Evolutionary conservation across 2,329 filamentous ascomycete species (phyloP).

Genomic region (Nemania sp.): DNA sequence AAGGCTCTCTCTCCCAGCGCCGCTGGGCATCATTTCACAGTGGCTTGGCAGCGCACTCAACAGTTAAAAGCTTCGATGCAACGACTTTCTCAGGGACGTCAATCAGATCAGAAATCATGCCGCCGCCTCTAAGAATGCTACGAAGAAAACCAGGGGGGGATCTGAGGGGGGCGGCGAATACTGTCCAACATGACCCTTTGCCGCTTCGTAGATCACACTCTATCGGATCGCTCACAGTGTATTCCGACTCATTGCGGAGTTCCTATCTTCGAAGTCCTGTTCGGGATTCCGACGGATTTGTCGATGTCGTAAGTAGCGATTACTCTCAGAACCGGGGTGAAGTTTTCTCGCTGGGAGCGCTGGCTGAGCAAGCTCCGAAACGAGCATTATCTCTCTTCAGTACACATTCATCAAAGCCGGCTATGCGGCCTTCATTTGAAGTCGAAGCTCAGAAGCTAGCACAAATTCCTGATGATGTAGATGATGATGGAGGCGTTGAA

Average conservation of each 20-base stretch:
- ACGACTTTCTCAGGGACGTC: slow-evolving; percentile 67
- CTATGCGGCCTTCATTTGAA: slow-evolving; percentile 83
- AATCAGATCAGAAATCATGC: slow-evolving; percentile 59
- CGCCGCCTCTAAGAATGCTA: slow-evolving; percentile 71
- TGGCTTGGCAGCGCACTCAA: slow-evolving; percentile 62
- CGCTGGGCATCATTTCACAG: slow-evolving; percentile 73
- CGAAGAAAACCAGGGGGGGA: slow-evolving; percentile 81
- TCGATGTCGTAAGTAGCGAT: slow-evolving; percentile 59
- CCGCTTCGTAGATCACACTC: slow-evolving; percentile 67
- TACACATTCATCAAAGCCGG: slow-evolving; percentile 71
- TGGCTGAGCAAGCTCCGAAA: slow-evolving; percentile 64
- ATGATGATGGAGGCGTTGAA: slow-evolving; percentile 88
- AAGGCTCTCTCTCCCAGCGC: slow-evolving; percentile 63
- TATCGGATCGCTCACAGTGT: slow-evolving; percentile 69
- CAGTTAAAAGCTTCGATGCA: slow-evolving; percentile 71
- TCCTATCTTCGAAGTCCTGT: slow-evolving; percentile 63
- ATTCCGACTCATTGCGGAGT: slow-evolving; percentile 70
- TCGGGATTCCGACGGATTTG: slow-evolving; percentile 56
- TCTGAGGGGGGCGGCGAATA: slow-evolving; percentile 74
- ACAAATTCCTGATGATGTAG: slow-evolving; percentile 83
- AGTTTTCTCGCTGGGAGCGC: slow-evolving; percentile 69
- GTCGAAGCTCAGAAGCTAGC: slow-evolving; percentile 88
- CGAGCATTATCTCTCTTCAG: slow-evolving; percentile 67
- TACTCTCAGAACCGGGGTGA: slow-evolving; percentile 58
- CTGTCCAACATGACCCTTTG: slow-evolving; percentile 68